Evolutionary conservation across 371 early-diverging fungal species (phyloP).

Genomic region (Synchytrium microbalum): DNA sequence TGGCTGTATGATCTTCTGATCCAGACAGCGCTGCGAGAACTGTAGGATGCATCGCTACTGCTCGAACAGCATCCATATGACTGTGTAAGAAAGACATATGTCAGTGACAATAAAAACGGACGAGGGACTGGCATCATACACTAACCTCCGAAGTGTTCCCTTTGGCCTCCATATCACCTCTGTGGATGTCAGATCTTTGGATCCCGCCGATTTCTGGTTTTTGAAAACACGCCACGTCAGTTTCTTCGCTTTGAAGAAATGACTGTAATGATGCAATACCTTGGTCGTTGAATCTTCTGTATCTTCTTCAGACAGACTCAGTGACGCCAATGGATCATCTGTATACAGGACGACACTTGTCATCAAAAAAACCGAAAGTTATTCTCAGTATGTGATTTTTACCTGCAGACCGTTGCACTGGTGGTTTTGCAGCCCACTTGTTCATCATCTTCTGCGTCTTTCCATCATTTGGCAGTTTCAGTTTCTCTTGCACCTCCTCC

Average conservation of each 20-base stretch:
- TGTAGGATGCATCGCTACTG: slow-evolving; percentile 58
- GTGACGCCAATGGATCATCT: slow-evolving; percentile 31
- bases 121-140: background rate
- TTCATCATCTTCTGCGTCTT: slow-evolving; percentile 48
- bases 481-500: slow-evolving; percentile 43
- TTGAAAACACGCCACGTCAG: background rate
- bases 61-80: slow-evolving; percentile 72
- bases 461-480: slow-evolving; percentile 48
- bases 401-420: too few species aligned
- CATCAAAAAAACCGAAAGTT: background rate
- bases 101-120: too few species aligned
- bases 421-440: slow-evolving; percentile 29
- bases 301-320: slow-evolving; percentile 28
- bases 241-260: background rate
- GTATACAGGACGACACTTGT: slow-evolving; percentile 1
- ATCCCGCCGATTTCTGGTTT: slow-evolving; percentile 4
- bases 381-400: too few species aligned
- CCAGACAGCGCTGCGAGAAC: slow-evolving; percentile 59
- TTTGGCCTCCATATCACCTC: slow-evolving; percentile 25
- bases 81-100: slow-evolving; percentile 37
- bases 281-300: slow-evolving; percentile 13
- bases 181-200: background rate
- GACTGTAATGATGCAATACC: slow-evolving; percentile 7
- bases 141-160: slow-evolving; percentile 22
- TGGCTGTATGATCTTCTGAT: slow-evolving; percentile 78